These are phyloP conservation scores for Acanthamoeba lenticulata DNA, from an alignment of 208 protist genomes.

Conservation along the genomic window DNA sequence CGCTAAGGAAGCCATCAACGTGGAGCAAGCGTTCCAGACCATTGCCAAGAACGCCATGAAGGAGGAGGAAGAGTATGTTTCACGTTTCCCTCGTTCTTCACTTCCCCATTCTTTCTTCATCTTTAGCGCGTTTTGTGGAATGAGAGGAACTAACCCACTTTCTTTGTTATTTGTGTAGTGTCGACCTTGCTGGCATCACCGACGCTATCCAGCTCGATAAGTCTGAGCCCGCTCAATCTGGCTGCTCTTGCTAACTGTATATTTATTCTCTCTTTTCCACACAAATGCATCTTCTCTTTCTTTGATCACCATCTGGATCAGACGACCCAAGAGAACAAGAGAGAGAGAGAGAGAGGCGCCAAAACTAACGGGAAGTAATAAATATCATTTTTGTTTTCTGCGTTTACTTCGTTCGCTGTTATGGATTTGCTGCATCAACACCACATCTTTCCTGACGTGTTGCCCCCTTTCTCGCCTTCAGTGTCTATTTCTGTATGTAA, in stretches of 20 bases:
- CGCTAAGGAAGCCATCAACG: conserved; percentile 97
- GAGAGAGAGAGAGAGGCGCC: no score
- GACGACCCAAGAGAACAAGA: no score
- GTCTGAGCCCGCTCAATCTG: neutral
- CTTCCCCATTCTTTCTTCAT: neutral
- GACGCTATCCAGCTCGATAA: conserved; percentile 61
- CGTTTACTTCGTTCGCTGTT: no score
- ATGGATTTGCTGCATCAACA: neutral
- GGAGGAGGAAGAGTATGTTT: conserved; percentile 75
- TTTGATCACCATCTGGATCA: no score
- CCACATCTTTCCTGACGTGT: neutral
- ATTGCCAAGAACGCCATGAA: conserved; percentile 84
- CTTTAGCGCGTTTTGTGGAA: neutral
- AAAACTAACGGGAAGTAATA: no score
- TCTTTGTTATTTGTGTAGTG: conserved; percentile 16
- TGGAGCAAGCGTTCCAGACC: conserved; percentile 97
- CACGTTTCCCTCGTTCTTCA: no score
- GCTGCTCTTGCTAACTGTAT: conserved; percentile 53
- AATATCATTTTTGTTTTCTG: no score
- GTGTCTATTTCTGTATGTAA: neutral
- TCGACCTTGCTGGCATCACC: conserved; percentile 39
- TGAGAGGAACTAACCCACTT: neutral
- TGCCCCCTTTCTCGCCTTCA: neutral
- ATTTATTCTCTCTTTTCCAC: no score
- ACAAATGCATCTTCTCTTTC: neutral